A percentile compares a stretch with the other conserved stretches of the same genome.
Conservation (phyloP, 1,284 basidiomycete genomes). For the Ganoderma lingzhi region DNA sequence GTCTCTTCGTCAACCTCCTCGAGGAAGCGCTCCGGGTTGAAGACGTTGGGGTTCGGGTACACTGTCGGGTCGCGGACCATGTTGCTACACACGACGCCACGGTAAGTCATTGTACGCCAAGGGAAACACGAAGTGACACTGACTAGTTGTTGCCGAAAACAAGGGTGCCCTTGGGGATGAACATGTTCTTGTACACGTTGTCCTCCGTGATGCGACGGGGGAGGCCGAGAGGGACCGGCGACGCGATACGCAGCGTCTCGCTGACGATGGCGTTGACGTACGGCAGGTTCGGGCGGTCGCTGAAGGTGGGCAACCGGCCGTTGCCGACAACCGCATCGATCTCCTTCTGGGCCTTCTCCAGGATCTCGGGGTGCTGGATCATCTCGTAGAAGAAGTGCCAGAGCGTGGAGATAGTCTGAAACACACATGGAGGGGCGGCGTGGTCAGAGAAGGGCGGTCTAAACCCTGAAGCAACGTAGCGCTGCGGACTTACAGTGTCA, state of each 20-base stretch:
- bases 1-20: conserved; percentile 39
- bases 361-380: conserved; percentile 51
- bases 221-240: conserved; percentile 38
- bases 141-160: conserved; percentile 48
- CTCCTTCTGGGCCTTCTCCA: conserved; percentile 53
- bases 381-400: conserved; percentile 54
- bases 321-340: conserved; percentile 51
- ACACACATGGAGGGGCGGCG: not conserved
- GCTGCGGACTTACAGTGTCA: conserved; percentile 58
- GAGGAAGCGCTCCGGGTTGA: conserved; percentile 48
- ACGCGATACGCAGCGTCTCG: conserved; percentile 46
- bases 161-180: conserved; percentile 46
- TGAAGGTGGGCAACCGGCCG: conserved; percentile 52
- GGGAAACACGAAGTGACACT: conserved; percentile 4
- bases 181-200: conserved; percentile 45
- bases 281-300: conserved; percentile 51
- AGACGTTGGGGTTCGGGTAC: conserved; percentile 48
- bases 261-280: conserved; percentile 55
- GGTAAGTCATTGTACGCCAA: not conserved
- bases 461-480: not conserved
- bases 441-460: not conserved
- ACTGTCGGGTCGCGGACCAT: conserved; percentile 48
- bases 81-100: conserved; percentile 29
- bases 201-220: conserved; percentile 46
- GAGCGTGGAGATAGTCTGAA: conserved; percentile 49